Evolutionary conservation across 2,329 filamentous ascomycete genomes (phyloP).

Genomic region (Fusarium marasasianum): DNA sequence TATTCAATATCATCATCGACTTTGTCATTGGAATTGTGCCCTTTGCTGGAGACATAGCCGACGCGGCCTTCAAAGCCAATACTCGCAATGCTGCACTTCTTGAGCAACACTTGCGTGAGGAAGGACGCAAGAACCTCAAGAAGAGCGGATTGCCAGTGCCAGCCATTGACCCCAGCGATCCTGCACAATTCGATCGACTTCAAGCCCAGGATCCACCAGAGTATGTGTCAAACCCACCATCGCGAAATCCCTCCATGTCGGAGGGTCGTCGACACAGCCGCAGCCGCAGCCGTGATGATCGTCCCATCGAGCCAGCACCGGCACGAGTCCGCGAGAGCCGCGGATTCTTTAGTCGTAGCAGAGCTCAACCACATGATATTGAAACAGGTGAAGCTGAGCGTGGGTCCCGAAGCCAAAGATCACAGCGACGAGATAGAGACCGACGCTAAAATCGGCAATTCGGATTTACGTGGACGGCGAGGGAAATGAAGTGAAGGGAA

Average conservation of each 20-base stretch:
- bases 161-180: slow-evolving; percentile 61
- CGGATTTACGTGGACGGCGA: slow-evolving; percentile 15
- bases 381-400: slow-evolving; percentile 42
- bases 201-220: slow-evolving; percentile 42
- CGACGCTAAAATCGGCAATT: slow-evolving; percentile 30
- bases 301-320: slow-evolving; percentile 41
- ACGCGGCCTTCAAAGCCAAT: slow-evolving; percentile 79
- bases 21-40: slow-evolving; percentile 79
- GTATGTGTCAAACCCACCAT: slow-evolving; percentile 42
- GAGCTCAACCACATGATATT: slow-evolving; percentile 42
- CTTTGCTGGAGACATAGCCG: slow-evolving; percentile 78
- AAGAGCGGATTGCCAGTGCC: slow-evolving; percentile 58
- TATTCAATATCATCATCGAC: slow-evolving; percentile 80
- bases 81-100: slow-evolving; percentile 78
- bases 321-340: slow-evolving; percentile 43
- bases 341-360: slow-evolving; percentile 44
- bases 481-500: background rate
- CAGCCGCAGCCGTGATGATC: slow-evolving; percentile 19
- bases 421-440: slow-evolving; percentile 35
- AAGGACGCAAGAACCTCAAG: slow-evolving; percentile 68
- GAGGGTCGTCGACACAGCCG: slow-evolving; percentile 31
- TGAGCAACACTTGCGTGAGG: slow-evolving; percentile 73
- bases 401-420: slow-evolving; percentile 30
- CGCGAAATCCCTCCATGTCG: slow-evolving; percentile 38
- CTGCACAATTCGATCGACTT: slow-evolving; percentile 59